A percentile compares a stretch with the other conserved stretches of the same genome.
These are phyloP conservation scores for Phytophthora europaea DNA, from an alignment of 352 stramenopile species.

Conservation along the genomic window DNA sequence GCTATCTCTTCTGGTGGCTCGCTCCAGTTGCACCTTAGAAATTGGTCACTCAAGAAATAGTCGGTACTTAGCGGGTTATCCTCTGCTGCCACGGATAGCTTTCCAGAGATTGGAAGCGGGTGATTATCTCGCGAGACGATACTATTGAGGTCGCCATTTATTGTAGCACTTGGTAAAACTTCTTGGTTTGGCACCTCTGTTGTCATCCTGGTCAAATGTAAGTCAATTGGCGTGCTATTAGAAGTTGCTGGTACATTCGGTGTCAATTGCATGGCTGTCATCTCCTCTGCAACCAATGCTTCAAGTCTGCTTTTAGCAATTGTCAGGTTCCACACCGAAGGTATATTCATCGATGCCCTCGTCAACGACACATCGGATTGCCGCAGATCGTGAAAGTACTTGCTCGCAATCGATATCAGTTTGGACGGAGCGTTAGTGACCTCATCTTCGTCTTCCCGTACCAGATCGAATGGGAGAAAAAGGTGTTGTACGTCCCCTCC, in stretches of 20 bases:
- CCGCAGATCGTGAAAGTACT: conserved; percentile 27
- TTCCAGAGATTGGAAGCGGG: conserved; percentile 6
- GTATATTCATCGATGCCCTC: conserved; percentile 43
- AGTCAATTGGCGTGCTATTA: background rate
- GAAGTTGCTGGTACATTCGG: background rate
- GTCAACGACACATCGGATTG: conserved; percentile 35
- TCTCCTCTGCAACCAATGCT: conserved; percentile 25
- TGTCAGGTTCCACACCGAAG: conserved; percentile 41
- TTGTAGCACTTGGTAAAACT: background rate
- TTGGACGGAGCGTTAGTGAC: conserved; percentile 27
- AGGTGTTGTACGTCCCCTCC: conserved; percentile 26
- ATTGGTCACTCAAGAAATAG: conserved; percentile 46
- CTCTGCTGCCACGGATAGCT: conserved; percentile 21
- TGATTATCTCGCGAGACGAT: background rate
- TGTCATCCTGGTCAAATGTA: background rate
- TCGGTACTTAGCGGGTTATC: conserved; percentile 35
- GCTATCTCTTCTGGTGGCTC: conserved; percentile 5
- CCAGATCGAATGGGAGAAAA: conserved; percentile 36
- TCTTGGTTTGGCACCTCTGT: background rate
- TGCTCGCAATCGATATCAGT: conserved; percentile 21
- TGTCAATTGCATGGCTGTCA: background rate
- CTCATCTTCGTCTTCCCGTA: conserved; percentile 33
- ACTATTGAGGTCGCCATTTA: background rate
- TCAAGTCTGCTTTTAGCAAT: background rate
- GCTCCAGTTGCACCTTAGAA: conserved; percentile 41